Percentiles rank a stretch among this genome's conserved stretches.
phyloP scores from a whole-genome alignment of 2,329 filamentous ascomycete species.

The Elsinoe ampelina region DNA sequence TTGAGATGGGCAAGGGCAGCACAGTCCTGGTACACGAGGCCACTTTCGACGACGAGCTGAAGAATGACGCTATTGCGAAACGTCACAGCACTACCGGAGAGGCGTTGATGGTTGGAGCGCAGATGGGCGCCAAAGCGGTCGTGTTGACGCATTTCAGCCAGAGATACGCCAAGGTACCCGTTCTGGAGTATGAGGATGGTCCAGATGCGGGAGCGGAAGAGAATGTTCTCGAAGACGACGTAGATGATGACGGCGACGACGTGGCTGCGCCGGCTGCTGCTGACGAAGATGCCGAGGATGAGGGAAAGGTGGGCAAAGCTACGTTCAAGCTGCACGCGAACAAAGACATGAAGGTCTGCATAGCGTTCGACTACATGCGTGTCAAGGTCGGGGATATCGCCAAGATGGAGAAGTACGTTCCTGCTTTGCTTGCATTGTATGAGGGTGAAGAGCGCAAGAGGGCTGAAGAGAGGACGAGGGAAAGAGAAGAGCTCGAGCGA shows the following conservation, averaged over 20 bases:
- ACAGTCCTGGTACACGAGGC: conserved; percentile 91
- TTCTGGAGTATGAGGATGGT: conserved; percentile 33
- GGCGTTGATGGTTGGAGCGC: conserved; percentile 64
- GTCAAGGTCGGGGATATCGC: conserved; percentile 62
- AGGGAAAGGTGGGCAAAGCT: conserved; percentile 14
- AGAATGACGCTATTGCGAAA: conserved; percentile 71
- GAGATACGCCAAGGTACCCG: conserved; percentile 70
- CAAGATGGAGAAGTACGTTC: conserved; percentile 53
- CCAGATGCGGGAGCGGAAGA: conserved; percentile 22
- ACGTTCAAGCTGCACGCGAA: conserved; percentile 31
- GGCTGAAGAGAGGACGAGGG: conserved; percentile 20
- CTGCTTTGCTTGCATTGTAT: conserved; percentile 50
- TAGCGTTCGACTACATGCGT: conserved; percentile 73
- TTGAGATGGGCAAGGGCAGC: conserved; percentile 58
- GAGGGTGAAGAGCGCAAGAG: conserved; percentile 34
- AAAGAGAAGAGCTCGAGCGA: conserved; percentile 16
- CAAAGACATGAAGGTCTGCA: conserved; percentile 54
- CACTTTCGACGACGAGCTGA: conserved; percentile 83
- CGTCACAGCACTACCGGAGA: conserved; percentile 84
- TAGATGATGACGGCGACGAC: conserved; percentile 12
- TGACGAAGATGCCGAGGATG: conserved; percentile 16
- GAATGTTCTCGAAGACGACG: conserved; percentile 22
- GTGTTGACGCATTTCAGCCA: conserved; percentile 93
- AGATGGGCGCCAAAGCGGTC: conserved; percentile 71
- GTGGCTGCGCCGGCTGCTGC: conserved; percentile 3